These are phyloP conservation scores for Bremia lactucae DNA, from an alignment of 352 stramenopile genomes.

Conservation along the genomic window DNA sequence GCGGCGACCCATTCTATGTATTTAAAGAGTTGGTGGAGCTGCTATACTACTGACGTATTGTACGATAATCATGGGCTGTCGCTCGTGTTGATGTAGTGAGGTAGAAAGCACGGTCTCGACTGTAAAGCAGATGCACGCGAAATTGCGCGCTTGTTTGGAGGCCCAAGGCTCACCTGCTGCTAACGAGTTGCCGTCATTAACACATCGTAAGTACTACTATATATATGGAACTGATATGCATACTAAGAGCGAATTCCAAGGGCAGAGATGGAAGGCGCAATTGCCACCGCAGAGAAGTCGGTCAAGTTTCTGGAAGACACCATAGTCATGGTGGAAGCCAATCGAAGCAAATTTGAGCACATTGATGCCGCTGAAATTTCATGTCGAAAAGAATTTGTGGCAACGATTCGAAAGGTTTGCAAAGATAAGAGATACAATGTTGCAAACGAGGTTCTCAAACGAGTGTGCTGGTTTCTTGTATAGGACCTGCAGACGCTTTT, in stretches of 20 bases:
- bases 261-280: conserved; percentile 46
- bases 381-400: conserved; percentile 60
- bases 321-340: conserved; percentile 72
- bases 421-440: neutral
- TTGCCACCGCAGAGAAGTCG: conserved; percentile 56
- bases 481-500: conserved; percentile 40
- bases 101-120: conserved; percentile 66
- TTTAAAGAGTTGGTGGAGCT: conserved; percentile 61
- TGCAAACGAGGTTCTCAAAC: neutral
- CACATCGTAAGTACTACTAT: conserved; percentile 26
- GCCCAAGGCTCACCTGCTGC: conserved; percentile 26
- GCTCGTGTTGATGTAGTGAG: conserved; percentile 27
- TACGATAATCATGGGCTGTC: neutral
- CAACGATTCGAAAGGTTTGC: conserved; percentile 35
- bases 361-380: conserved; percentile 60
- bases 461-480: neutral
- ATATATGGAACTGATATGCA: neutral
- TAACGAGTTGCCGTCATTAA: conserved; percentile 50
- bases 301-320: conserved; percentile 76
- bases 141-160: conserved; percentile 51
- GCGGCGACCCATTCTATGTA: conserved; percentile 72
- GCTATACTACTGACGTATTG: neutral
- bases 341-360: conserved; percentile 72
- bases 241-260: neutral
- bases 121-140: conserved; percentile 54